phyloP scores from a whole-genome alignment of 768 basidiomycete species.

The Termitomyces sp. region DNA sequence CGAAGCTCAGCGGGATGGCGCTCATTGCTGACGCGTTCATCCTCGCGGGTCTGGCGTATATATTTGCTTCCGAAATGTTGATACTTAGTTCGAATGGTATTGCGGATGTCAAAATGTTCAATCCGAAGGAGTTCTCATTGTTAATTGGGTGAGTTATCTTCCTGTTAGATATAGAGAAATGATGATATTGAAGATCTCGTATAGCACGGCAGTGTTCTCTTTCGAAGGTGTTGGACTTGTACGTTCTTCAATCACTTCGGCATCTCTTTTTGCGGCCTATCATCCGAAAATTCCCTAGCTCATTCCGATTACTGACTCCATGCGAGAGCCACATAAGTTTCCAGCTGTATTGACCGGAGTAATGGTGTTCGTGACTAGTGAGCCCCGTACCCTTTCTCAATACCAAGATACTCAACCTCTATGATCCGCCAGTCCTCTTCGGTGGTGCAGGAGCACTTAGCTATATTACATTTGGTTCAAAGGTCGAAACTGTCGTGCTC shows the following conservation, averaged over 20 bases:
- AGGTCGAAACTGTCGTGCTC: constrained; percentile 90
- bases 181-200: background rate
- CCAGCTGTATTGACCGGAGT: constrained; percentile 83
- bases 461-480: constrained; percentile 82
- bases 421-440: constrained; percentile 55
- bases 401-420: background rate
- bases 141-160: constrained; percentile 71
- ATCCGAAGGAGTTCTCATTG: constrained; percentile 82
- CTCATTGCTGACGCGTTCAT: constrained; percentile 95
- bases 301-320: constrained; percentile 95
- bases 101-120: constrained; percentile 82
- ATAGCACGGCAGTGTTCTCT: constrained; percentile 93
- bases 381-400: constrained; percentile 14
- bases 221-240: constrained; percentile 97
- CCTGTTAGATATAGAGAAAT: background rate
- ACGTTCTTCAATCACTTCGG: constrained; percentile 17
- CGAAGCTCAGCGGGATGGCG: constrained; percentile 88
- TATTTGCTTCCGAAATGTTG: constrained; percentile 78
- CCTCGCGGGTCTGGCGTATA: constrained; percentile 79
- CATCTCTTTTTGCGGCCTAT: background rate
- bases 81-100: constrained; percentile 65
- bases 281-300: constrained; percentile 36
- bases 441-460: constrained; percentile 84
- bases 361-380: constrained; percentile 80
- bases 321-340: constrained; percentile 94